Evolutionary conservation across 2,329 filamentous ascomycete species (phyloP).

Genomic region (Stemphylium beticola): DNA sequence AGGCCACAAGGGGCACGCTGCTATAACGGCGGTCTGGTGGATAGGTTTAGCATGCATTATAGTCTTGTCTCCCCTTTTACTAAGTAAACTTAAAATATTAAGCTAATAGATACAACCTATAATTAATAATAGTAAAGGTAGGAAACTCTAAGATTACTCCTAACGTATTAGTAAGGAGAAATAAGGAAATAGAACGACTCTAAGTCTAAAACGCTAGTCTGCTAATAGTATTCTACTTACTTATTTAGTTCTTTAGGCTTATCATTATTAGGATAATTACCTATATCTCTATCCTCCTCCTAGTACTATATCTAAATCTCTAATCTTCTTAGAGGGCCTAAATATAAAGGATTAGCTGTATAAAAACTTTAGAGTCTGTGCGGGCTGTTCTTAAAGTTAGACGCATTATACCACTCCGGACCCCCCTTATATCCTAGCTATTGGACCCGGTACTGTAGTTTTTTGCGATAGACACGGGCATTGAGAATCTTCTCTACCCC

Average conservation of each 20-base stretch:
- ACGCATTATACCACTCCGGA: conserved; percentile 2
- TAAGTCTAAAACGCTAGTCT: neutral
- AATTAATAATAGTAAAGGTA: neutral
- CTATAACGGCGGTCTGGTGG: neutral
- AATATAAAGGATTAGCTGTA: conserved; percentile 10
- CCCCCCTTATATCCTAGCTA: conserved; percentile 6
- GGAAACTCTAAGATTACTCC: neutral
- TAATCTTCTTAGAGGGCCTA: conserved; percentile 16
- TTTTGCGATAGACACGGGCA: neutral
- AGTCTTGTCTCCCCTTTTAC: neutral
- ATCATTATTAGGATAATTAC: conserved; percentile 13
- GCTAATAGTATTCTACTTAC: neutral
- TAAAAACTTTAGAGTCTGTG: conserved; percentile 14
- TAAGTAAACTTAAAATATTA: neutral
- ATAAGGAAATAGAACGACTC: neutral
- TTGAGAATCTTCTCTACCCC: conserved; percentile 7
- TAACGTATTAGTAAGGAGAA: neutral
- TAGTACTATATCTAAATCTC: conserved; percentile 17
- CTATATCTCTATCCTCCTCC: conserved; percentile 20
- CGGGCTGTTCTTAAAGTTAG: conserved; percentile 9
- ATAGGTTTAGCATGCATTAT: neutral
- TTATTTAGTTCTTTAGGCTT: neutral
- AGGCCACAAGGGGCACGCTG: neutral
- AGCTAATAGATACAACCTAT: neutral
- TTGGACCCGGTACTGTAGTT: conserved; percentile 7